Evolutionary conservation across 495 filamentous ascomycete species (phyloP), one percentile per base, ranked within the genome.

Genomic region (Letharia lupina): DNA sequence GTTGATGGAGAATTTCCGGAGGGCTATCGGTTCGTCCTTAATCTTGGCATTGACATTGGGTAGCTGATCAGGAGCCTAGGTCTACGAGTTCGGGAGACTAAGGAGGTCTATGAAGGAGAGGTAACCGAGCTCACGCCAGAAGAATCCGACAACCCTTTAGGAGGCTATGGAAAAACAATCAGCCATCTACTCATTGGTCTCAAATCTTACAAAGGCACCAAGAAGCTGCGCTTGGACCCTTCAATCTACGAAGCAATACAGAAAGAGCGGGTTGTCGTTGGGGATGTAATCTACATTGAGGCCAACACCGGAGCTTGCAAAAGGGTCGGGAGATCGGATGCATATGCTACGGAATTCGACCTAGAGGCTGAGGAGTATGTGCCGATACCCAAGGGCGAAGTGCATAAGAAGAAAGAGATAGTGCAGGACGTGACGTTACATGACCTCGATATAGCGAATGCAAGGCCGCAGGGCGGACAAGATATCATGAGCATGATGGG

Each of bases 401-500:
- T 98, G 48, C 94, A 97, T 79, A 98, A 98, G 83, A 96, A 97
- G 84, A 98, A 98, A 81, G 94, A 98, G 78, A 93, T 98, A 64
- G 94, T 98, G n/a, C 94, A 98, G 75, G 94, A 98, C 73, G 94
- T 98, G 65, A 96, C 93, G 42, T 82, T 98, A 65, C 94, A 98
- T 72, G 94, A 98, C 70, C 79, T 98, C 59, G 94, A 98, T 74
- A 91, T 96, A 69, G 94, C 94, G 69, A 98, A 98, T 71, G 90
- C 94, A 15, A 82, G 93, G 65, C 95, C 94, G 16, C 82, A 96
- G 80, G 93, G 94, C 42, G 94, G 94, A 64, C 94, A 98, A 79
- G 94, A 98, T 75, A 93, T 98, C 65, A 96, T 98, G 93, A 95
- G 90, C 76, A 97, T 98, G 94, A 96, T 98, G 91, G 93, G 93